Conservation (phyloP, 371 early-diverging fungal species). For the Apophysomyces trapeziformis region DNA sequence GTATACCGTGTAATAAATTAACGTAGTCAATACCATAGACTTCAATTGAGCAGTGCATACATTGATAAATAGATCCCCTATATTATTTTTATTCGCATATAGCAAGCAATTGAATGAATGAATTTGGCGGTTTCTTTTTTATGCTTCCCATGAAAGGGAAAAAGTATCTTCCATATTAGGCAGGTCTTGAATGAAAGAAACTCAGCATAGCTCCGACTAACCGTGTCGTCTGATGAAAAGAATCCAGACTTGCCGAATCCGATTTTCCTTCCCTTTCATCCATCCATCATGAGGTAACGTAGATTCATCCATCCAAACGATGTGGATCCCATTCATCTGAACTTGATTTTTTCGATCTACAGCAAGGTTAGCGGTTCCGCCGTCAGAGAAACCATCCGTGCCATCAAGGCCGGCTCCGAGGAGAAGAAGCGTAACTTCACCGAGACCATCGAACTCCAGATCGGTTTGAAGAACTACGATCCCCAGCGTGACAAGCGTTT, state of each 20-base stretch:
- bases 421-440: conserved; percentile 92
- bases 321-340: background rate
- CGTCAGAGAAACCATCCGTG: conserved; percentile 82
- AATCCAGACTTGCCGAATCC: background rate
- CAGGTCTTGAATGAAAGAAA: too few relatives aligned
- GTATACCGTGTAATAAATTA: too few relatives aligned
- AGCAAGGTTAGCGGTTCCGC: conserved; percentile 88
- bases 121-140: too few relatives aligned
- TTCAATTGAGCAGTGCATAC: too few relatives aligned
- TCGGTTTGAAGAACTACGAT: conserved; percentile 99
- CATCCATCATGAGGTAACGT: conserved; percentile 5
- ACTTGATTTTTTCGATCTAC: conserved; percentile 2
- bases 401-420: conserved; percentile 74
- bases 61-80: too few relatives aligned
- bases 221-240: too few relatives aligned
- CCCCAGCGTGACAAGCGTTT: conserved; percentile 98
- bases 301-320: background rate
- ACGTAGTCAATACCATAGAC: too few relatives aligned
- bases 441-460: conserved; percentile 97
- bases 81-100: too few relatives aligned
- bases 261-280: conserved; percentile 4
- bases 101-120: too few relatives aligned
- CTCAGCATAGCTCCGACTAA: too few relatives aligned
- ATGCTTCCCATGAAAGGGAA: too few relatives aligned
- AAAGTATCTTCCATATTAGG: too few relatives aligned